Conservation (phyloP, 805 yeast species). For the Tetrapisispora namnaoensis region DNA sequence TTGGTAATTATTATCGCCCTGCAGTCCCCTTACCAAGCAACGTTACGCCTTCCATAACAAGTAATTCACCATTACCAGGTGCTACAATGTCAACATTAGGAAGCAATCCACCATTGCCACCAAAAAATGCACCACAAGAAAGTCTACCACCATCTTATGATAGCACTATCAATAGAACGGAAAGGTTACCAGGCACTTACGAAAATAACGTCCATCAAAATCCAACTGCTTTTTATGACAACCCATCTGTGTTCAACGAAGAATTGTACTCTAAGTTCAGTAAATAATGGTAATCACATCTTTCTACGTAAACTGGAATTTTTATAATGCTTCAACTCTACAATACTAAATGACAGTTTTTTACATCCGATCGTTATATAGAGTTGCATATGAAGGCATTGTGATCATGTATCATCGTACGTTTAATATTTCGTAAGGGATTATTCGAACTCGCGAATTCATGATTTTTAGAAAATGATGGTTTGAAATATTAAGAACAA, state of each 20-base stretch:
- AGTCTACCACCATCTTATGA: background rate
- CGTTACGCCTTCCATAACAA: background rate
- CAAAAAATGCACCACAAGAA: background rate
- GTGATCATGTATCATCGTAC: too few relatives aligned
- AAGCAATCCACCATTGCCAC: conserved; percentile 5
- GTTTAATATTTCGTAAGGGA: too few relatives aligned
- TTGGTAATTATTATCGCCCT: background rate
- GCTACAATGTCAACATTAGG: too few relatives aligned
- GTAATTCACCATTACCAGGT: too few relatives aligned
- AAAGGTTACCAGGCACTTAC: conserved; percentile 2
- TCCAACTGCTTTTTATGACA: conserved; percentile 37
- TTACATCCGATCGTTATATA: too few relatives aligned
- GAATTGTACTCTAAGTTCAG: conserved; percentile 34
- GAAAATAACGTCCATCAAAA: conserved; percentile 21
- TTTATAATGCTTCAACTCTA: too few relatives aligned
- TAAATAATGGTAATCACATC: conserved; percentile 2
- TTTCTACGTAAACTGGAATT: background rate
- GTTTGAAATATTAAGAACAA: too few relatives aligned
- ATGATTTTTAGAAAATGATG: too few relatives aligned
- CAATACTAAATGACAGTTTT: too few relatives aligned
- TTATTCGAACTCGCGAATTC: too few relatives aligned
- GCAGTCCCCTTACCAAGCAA: conserved; percentile 8
- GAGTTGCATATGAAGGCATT: too few relatives aligned
- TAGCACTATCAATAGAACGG: background rate
- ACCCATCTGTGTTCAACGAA: conserved; percentile 43